Base-by-base conservation (phyloP, 169 alveolate species). In the Plasmodium fragile region DNA sequence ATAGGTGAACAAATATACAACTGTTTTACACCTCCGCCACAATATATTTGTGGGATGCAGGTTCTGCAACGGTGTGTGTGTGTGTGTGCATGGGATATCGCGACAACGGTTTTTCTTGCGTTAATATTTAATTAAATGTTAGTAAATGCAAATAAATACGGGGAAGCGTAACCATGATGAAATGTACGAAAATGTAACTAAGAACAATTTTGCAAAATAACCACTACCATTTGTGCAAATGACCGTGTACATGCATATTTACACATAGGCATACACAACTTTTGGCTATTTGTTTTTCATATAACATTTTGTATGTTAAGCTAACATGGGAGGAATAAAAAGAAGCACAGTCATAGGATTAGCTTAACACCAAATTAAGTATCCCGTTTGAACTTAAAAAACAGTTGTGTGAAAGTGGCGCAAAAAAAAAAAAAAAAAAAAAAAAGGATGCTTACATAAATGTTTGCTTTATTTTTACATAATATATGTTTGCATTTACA, bases 81-180 rank as follows among this genome's bases (percentile, higher is more conserved):
- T 52, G 81, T 41, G 36, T 3, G 52, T 6, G 92, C 52, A 82
- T 41, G 72, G 75, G 52, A 41, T 43, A 53, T 36, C 81, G 49
- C 73, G 75, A 82, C 92, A 82, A 82, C 92, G 28, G n/a, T 70
- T 82, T 69, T 69, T 82, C 16, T 70, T 82, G 41, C 30, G 34
- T 70, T 82, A 59, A 82, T 83, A 28, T 84, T 85, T 85, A 39
- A 73, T 69, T 69, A 72, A 25, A 25, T 65, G 30, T 65, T 16
- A 65, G 6, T 65, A 65, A 22, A 65, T 28, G 39, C 36, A 65
- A 65, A 65, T 65, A 65, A 65, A 65, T 65, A 65, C 75, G n/a
- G 39, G 75, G n/a, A 65, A 65, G 36, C n/a, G 10, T 2, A 69
- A 85, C 13, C 69, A 73, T 41, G 11, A 43, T 70, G 8, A 34